A percentile compares a stretch with the other conserved stretches of the same genome.
These are phyloP conservation scores for Hypoxylon subgilvum DNA, from an alignment of 495 filamentous ascomycete genomes.

Conservation along the genomic window DNA sequence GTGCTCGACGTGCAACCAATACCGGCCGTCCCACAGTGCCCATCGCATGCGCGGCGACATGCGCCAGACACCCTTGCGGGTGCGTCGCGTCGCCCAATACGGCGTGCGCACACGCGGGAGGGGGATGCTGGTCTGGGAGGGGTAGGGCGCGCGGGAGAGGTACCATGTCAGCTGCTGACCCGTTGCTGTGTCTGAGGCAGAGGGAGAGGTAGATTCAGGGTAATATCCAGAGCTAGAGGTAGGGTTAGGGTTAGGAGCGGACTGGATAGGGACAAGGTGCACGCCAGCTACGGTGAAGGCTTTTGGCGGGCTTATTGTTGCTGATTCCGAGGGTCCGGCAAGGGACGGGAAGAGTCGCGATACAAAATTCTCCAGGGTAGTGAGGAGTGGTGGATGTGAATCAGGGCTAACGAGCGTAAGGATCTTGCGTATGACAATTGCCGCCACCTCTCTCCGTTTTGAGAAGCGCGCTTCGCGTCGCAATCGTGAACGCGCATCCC, in stretches of 20 bases:
- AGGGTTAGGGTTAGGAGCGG: too few species aligned
- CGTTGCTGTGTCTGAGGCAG: conserved; percentile 8
- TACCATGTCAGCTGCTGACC: conserved; percentile 46
- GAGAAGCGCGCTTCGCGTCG: conserved; percentile 37
- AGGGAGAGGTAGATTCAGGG: neutral
- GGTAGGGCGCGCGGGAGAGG: conserved; percentile 48
- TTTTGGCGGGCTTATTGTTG: conserved; percentile 33
- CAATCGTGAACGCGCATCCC: conserved; percentile 15
- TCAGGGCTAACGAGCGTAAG: conserved; percentile 50
- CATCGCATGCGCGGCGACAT: conserved; percentile 45
- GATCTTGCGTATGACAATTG: conserved; percentile 47
- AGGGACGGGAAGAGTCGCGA: conserved; percentile 47
- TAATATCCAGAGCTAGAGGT: neutral
- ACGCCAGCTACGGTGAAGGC: conserved; percentile 62
- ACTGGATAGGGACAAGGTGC: conserved; percentile 56
- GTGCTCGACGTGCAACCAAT: conserved; percentile 72
- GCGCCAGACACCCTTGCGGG: conserved; percentile 3
- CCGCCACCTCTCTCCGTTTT: conserved; percentile 47
- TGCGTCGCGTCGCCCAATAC: conserved; percentile 7
- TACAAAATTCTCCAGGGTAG: conserved; percentile 45
- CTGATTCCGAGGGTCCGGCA: conserved; percentile 5
- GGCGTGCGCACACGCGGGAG: conserved; percentile 18
- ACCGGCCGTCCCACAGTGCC: conserved; percentile 79
- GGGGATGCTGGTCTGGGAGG: conserved; percentile 31
- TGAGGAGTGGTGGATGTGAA: conserved; percentile 36